Evolutionary conservation across 306 rosid species (phyloP), one percentile per base, ranked within the genome.

Genomic region (Corylus americana): DNA sequence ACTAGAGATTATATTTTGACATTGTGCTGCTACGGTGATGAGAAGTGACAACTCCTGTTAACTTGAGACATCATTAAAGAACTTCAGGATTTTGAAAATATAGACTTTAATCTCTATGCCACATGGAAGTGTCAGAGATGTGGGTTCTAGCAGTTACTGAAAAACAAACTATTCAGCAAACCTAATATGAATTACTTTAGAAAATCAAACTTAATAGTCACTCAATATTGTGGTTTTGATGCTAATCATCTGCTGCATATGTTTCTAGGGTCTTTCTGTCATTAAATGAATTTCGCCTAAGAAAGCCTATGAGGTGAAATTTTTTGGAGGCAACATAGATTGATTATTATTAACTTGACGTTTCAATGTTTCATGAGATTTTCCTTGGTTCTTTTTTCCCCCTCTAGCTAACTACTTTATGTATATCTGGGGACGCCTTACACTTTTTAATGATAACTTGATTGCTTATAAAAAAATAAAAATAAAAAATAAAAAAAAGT

Each of bases 41-140:
- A 64, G 70, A 64, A 64, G 45, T 42, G 45, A 42, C 11, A 4
- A 58, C 37, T 20, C 7, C 14, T 64, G 44, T 67, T 39, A 42
- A 66, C 71, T 66, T 66, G 71, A 39, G 71, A 39, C 18, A 62
- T 29, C 12, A 67, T 37, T 37, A n/a, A n/a, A 62, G 11, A 67
- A 67, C 71, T 37, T 67, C 7, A 17, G 27, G 10, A 16, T 37
- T 59, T 39, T 17, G 7, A 67, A 67, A 39, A 17, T 67, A 9
- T 39, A 37, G 50, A 39, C 39, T 12, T 42, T 39, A 27, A 29
- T 14, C 35, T 59, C 42, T 11, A 16, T 39, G 50, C 50, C 50
- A 67, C 71, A 17, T 67, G n/a, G 71, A 66, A 35, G 48, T 67
- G 50, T 67, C 22, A 42, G 25, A 67, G 29, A 39, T 67, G 25